Percentiles rank a stretch among this genome's conserved stretches.
Conservation (phyloP, 495 filamentous ascomycete species). For the Penicillium simplicissimum region DNA sequence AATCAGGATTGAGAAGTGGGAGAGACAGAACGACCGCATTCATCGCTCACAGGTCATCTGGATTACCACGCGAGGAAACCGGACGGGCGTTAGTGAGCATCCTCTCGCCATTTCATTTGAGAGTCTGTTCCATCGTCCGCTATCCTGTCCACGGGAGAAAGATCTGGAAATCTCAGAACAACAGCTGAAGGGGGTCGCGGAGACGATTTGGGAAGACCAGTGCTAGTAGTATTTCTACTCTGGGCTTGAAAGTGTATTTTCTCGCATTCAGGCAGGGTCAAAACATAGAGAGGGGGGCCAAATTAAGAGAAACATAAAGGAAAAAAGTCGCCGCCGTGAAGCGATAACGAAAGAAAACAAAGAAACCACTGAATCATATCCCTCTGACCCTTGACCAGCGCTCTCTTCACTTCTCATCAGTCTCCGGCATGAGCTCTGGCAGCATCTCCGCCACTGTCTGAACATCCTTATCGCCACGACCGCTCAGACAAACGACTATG, state of each 20-base stretch:
- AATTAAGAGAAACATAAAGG: no score
- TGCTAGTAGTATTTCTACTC: not conserved
- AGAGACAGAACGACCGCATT: not conserved
- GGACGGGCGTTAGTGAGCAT: not conserved
- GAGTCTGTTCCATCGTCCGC: slow-evolving; percentile 4
- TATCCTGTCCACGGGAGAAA: slow-evolving; percentile 3
- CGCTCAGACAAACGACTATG: slow-evolving; percentile 85
- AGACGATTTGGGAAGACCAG: slow-evolving; percentile 1
- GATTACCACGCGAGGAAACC: not conserved
- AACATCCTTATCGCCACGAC: slow-evolving; percentile 94
- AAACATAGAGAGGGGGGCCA: no score
- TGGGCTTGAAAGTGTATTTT: no score
- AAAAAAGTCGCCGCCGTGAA: no score
- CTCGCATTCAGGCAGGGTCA: no score
- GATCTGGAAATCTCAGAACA: slow-evolving; percentile 10
- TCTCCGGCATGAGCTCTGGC: slow-evolving; percentile 42
- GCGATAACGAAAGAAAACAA: not conserved
- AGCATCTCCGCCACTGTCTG: slow-evolving; percentile 93
- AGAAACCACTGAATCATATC: not conserved
- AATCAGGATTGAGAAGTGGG: slow-evolving; percentile 14
- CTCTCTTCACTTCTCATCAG: not conserved
- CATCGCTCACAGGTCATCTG: slow-evolving; percentile 3
- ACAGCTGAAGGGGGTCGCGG: not conserved
- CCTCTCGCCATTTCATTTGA: slow-evolving; percentile 11
- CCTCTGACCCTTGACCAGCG: not conserved